These are phyloP conservation scores for Diaporthe velutina DNA, from an alignment of 2,329 filamentous ascomycete species.

Conservation along the genomic window DNA sequence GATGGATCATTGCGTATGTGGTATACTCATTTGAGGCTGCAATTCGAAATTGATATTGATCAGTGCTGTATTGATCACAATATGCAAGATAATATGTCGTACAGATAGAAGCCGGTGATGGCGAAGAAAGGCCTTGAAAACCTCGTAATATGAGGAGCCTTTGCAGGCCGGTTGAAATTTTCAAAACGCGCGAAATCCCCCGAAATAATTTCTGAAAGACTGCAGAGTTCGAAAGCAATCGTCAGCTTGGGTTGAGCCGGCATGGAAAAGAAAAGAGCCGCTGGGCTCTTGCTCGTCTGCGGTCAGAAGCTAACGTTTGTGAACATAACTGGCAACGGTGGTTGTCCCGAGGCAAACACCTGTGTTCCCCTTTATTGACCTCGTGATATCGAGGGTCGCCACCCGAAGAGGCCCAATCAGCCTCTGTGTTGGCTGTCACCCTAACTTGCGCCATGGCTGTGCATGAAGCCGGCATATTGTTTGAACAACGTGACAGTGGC, in stretches of 20 bases:
- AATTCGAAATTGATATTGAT: rapidly evolving
- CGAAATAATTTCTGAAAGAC: too few species aligned
- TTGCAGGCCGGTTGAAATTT: too few species aligned
- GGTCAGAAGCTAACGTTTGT: neutral
- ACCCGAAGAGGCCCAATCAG: neutral
- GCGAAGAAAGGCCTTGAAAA: too few species aligned
- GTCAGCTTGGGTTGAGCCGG: too few species aligned
- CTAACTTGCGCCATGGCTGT: neutral
- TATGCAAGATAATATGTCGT: too few species aligned
- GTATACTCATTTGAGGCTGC: rapidly evolving
- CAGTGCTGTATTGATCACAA: rapidly evolving
- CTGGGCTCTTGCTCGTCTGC: too few species aligned
- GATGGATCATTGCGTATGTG: neutral
- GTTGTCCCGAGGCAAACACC: neutral
- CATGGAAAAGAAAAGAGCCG: neutral
- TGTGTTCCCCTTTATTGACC: neutral
- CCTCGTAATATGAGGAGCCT: too few species aligned
- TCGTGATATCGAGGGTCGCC: neutral
- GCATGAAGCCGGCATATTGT: rapidly evolving
- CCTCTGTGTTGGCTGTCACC: neutral
- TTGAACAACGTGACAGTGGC: neutral
- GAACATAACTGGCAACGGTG: neutral
- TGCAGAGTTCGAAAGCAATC: too few species aligned
- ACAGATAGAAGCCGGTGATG: too few species aligned
- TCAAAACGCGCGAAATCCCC: too few species aligned